Conservation (phyloP, 768 basidiomycete genomes). For the Leccinellum albellum region DNA sequence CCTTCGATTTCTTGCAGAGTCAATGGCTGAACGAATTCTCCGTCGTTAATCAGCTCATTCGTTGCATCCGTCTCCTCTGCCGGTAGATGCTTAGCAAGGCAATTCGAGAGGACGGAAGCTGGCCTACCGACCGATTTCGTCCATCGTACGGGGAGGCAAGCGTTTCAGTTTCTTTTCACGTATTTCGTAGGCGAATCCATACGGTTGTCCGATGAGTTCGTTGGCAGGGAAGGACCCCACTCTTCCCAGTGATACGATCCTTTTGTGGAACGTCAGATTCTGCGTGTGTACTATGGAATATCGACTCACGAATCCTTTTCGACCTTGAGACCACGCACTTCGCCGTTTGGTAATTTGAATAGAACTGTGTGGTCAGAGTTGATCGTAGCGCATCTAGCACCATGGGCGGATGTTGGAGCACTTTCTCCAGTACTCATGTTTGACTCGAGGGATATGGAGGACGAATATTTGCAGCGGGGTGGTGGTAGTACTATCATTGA, state of each 20-base stretch:
- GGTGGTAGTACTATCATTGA: not conserved
- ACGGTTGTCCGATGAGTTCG: slow-evolving; percentile 77
- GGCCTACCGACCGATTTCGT: slow-evolving; percentile 67
- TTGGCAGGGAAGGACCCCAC: slow-evolving; percentile 79
- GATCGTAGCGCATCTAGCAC: slow-evolving; percentile 38
- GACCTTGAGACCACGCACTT: slow-evolving; percentile 69
- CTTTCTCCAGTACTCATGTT: slow-evolving; percentile 17
- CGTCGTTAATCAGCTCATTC: slow-evolving; percentile 93
- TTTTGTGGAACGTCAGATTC: slow-evolving; percentile 29
- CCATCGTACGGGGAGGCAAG: slow-evolving; percentile 57
- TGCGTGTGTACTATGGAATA: not conserved
- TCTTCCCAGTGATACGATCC: slow-evolving; percentile 74
- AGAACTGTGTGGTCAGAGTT: slow-evolving; percentile 74
- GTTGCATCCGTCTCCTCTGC: slow-evolving; percentile 96
- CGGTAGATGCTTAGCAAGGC: not conserved
- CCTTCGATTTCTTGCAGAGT: slow-evolving; percentile 80
- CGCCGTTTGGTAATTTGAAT: slow-evolving; percentile 73
- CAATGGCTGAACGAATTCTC: slow-evolving; percentile 77
- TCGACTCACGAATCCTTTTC: slow-evolving; percentile 64
- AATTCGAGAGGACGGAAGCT: not conserved
- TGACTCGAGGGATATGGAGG: not conserved
- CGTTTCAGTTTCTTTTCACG: slow-evolving; percentile 62
- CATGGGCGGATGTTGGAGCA: slow-evolving; percentile 1
- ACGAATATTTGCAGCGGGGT: not conserved
- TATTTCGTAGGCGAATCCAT: slow-evolving; percentile 89